Base-by-base conservation (phyloP, 192 early-diverging fungal species). In the Phlyctochytrium bullatum region DNA sequence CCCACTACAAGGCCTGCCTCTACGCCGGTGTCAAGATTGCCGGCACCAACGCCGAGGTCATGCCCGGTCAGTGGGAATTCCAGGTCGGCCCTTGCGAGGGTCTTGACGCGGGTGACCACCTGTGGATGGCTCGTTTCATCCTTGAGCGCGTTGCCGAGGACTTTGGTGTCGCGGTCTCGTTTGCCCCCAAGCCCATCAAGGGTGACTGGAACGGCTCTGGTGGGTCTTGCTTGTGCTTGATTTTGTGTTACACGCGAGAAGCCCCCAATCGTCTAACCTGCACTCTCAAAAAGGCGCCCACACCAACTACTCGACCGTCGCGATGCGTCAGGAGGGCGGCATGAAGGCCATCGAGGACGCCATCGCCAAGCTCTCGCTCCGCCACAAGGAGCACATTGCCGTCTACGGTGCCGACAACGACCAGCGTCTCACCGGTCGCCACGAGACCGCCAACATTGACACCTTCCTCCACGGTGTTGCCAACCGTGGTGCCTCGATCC, bases 201-300 rank as follows among this genome's bases (percentile, higher is more conserved):
- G 82, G 82, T 62, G 82, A 84, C 40, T 84, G 82, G 82, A 84
- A 84, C 23, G 82, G 82, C 57, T 82, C 82, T n/a, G 82, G 82
- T 57, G 80, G 82, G n/a, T n/a, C n/a, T n/a, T n/a, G n/a, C n/a
- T n/a, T n/a, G n/a, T n/a, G n/a, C n/a, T n/a, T n/a, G n/a, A n/a
- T n/a, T n/a, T n/a, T n/a, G n/a, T n/a, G n/a, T n/a, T n/a, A n/a
- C n/a, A n/a, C n/a, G n/a, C n/a, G n/a, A n/a, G n/a, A n/a, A n/a
- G n/a, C n/a, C n/a, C n/a, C n/a, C n/a, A n/a, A n/a, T n/a, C n/a
- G n/a, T n/a, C n/a, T n/a, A n/a, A n/a, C n/a, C n/a, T n/a, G n/a
- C n/a, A n/a, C n/a, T n/a, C n/a, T n/a, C n/a, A n/a, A n/a, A n/a
- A n/a, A n/a, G n/a, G n/a, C n/a, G n/a, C n/a, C 60, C 82, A 84